Conservation (phyloP, 306 rosid species). For the Vigna hirtella region DNA sequence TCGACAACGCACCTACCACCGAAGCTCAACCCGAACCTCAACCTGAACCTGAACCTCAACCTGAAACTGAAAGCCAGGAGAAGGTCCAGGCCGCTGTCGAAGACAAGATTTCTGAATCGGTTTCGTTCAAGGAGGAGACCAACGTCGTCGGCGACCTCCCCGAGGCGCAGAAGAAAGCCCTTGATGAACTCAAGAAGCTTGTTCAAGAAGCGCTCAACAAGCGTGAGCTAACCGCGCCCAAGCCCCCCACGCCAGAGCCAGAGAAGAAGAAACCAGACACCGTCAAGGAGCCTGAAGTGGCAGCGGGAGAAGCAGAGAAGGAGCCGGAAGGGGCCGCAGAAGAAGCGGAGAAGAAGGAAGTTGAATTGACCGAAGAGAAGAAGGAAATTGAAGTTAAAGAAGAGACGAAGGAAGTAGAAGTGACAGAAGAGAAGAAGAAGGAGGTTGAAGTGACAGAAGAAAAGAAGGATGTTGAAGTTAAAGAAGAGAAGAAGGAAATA, state of each 20-base stretch:
- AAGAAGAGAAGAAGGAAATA: background rate
- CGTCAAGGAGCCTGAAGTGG: background rate
- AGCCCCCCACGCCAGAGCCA: background rate
- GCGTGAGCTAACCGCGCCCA: conserved; percentile 65
- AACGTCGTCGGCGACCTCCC: conserved; percentile 85
- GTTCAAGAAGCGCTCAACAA: conserved; percentile 79
- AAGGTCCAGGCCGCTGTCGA: background rate
- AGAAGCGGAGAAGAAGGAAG: conserved; percentile 35
- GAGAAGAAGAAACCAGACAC: background rate
- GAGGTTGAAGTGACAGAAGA: background rate
- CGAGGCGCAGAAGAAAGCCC: conserved; percentile 80
- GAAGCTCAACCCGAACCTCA: background rate
- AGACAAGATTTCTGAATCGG: conserved; percentile 63
- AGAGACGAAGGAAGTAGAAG: background rate
- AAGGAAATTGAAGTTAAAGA: background rate
- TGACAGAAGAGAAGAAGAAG: background rate
- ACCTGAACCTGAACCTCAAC: background rate
- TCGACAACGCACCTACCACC: background rate
- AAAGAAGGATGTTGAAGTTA: background rate
- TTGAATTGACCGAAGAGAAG: background rate
- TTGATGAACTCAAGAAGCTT: conserved; percentile 72
- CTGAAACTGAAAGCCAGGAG: background rate
- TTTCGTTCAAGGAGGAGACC: conserved; percentile 92
- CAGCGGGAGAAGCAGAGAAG: background rate
- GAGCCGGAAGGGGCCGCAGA: background rate